These are phyloP conservation scores for Helicocarpus griseus DNA, from an alignment of 2,329 filamentous ascomycete genomes.

Conservation along the genomic window DNA sequence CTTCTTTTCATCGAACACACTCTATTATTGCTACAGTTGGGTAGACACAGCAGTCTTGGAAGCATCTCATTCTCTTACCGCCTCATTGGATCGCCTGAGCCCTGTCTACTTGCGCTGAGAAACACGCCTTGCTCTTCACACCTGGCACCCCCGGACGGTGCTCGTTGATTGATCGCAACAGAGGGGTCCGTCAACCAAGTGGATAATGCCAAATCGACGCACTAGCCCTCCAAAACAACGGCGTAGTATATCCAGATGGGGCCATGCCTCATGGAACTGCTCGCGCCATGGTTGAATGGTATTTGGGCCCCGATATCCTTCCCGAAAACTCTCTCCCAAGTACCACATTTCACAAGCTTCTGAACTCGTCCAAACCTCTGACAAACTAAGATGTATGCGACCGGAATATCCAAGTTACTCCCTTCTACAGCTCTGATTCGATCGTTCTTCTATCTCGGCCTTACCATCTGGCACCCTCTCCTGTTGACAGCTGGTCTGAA, in stretches of 20 bases:
- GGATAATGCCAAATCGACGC: constrained; percentile 1
- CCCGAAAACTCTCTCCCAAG: neutral
- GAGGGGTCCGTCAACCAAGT: neutral
- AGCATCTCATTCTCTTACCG: neutral
- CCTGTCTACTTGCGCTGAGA: neutral
- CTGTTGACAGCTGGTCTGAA: neutral
- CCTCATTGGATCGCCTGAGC: neutral
- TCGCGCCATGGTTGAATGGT: neutral
- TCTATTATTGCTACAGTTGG: neutral
- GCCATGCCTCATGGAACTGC: neutral
- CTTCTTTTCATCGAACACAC: neutral
- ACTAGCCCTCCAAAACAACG: neutral
- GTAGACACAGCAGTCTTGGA: neutral
- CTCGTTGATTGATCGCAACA: neutral
- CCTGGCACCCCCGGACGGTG: neutral
- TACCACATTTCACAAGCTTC: neutral
- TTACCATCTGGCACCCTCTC: neutral
- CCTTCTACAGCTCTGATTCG: neutral
- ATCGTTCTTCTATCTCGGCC: neutral
- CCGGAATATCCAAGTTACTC: no score
- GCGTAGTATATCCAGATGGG: neutral
- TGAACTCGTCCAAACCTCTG: neutral
- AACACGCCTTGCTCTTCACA: neutral
- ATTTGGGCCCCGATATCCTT: neutral
- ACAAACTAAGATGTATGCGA: neutral